These are phyloP conservation scores for Termitomyces sp. DNA, from an alignment of 768 basidiomycete species.

Conservation along the genomic window DNA sequence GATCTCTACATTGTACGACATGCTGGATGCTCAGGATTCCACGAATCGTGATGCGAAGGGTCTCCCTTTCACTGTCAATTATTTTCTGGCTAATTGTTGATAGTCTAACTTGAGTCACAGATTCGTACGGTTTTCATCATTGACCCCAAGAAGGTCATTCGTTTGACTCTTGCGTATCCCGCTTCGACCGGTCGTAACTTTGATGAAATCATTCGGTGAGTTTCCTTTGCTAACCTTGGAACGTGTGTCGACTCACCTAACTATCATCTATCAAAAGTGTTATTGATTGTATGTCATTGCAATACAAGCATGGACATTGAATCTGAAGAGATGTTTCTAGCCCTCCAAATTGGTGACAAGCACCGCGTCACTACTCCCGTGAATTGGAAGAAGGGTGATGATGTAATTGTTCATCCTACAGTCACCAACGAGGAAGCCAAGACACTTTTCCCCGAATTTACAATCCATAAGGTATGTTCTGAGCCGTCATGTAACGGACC, in stretches of 20 bases:
- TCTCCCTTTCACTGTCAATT: constrained; percentile 82
- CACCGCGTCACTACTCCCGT: constrained; percentile 84
- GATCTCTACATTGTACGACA: constrained; percentile 85
- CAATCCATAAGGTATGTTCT: constrained; percentile 63
- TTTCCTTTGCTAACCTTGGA: constrained; percentile 5
- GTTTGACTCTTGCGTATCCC: constrained; percentile 87
- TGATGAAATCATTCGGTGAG: constrained; percentile 50
- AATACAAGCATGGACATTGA: constrained; percentile 30
- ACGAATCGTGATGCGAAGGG: constrained; percentile 86
- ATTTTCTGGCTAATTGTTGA: background rate
- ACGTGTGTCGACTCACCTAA: background rate
- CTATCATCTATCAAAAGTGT: constrained; percentile 38
- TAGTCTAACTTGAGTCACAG: constrained; percentile 26
- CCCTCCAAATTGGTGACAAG: constrained; percentile 89
- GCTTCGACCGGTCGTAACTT: constrained; percentile 96
- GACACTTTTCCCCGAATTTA: constrained; percentile 82
- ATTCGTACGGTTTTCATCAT: constrained; percentile 97
- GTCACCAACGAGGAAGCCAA: constrained; percentile 88
- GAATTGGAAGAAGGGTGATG: constrained; percentile 92
- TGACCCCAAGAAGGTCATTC: constrained; percentile 94
- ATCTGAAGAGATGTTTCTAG: constrained; percentile 28
- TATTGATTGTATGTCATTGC: constrained; percentile 54
- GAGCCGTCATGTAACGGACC: background rate
- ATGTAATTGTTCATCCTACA: constrained; percentile 87
- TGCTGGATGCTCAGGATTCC: constrained; percentile 93